Evolutionary conservation across 2,329 filamentous ascomycete species (phyloP).

Genomic region (Xylaria sp.): DNA sequence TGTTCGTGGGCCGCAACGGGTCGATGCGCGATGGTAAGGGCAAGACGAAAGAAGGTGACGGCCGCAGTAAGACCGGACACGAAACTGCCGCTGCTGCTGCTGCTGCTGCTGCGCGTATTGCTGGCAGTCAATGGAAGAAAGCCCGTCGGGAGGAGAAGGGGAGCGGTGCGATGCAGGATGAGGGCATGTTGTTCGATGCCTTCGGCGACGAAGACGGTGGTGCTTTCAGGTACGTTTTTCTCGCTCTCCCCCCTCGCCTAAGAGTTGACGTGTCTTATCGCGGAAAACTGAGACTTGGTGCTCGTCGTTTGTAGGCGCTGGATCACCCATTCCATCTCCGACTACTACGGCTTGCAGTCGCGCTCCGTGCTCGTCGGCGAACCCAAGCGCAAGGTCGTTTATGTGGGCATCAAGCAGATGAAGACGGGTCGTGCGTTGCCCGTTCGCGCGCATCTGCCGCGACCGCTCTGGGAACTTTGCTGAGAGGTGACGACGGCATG

Average conservation of each 20-base stretch:
- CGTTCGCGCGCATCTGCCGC: constrained; percentile 58
- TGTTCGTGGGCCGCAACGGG: constrained; percentile 81
- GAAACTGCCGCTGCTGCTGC: too few species aligned
- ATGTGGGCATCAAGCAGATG: constrained; percentile 75
- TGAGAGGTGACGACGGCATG: constrained; percentile 43
- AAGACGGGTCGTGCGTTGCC: constrained; percentile 44
- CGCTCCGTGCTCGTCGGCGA: constrained; percentile 79
- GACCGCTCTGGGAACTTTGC: constrained; percentile 72
- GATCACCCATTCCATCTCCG: constrained; percentile 90
- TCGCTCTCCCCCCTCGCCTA: constrained; percentile 33
- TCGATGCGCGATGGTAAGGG: constrained; percentile 60
- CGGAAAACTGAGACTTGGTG: constrained; percentile 31
- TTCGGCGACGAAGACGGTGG: constrained; percentile 76
- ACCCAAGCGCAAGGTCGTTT: constrained; percentile 80
- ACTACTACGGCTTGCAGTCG: constrained; percentile 90
- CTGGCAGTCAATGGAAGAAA: constrained; percentile 58
- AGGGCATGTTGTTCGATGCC: constrained; percentile 82
- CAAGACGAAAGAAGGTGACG: constrained; percentile 54
- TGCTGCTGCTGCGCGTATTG: constrained; percentile 4
- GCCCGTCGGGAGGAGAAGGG: constrained; percentile 59
- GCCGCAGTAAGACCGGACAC: constrained; percentile 45
- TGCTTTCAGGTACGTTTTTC: constrained; percentile 77
- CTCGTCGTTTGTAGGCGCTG: constrained; percentile 71
- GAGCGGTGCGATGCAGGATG: constrained; percentile 66
- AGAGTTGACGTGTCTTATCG: constrained; percentile 5